Evolutionary conservation across 306 rosid species (phyloP).

Genomic region (Vigna reflexopilosa): DNA sequence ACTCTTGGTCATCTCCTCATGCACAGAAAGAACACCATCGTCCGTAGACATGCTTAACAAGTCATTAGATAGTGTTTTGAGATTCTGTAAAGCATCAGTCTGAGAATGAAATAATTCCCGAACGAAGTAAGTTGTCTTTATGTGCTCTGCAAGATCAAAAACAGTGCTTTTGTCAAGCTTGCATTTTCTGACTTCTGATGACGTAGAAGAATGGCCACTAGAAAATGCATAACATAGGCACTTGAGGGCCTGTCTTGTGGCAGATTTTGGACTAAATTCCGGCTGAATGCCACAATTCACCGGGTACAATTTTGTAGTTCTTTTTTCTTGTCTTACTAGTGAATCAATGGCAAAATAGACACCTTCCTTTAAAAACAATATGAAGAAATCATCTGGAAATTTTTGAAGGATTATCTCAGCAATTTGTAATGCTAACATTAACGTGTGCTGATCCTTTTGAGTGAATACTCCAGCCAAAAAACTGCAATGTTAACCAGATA

Average conservation of each 20-base stretch:
- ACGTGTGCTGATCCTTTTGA: slow-evolving; percentile 90
- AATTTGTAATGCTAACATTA: slow-evolving; percentile 75
- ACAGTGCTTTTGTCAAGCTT: slow-evolving; percentile 81
- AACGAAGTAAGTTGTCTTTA: slow-evolving; percentile 66
- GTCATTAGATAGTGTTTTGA: slow-evolving; percentile 67
- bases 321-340: slow-evolving; percentile 69
- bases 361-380: slow-evolving; percentile 90
- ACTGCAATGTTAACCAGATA: slow-evolving; percentile 59
- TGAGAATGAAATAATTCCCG: slow-evolving; percentile 69
- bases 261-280: slow-evolving; percentile 62
- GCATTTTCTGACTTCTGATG: slow-evolving; percentile 69
- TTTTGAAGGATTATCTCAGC: slow-evolving; percentile 83
- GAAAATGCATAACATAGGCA: slow-evolving; percentile 89
- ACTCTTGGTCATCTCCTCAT: slow-evolving; percentile 61
- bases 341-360: slow-evolving; percentile 85
- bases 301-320: slow-evolving; percentile 67
- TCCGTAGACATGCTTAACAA: slow-evolving; percentile 49
- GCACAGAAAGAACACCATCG: slow-evolving; percentile 51
- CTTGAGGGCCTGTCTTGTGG: slow-evolving; percentile 58
- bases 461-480: slow-evolving; percentile 92
- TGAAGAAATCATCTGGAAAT: slow-evolving; percentile 68
- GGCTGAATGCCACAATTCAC: slow-evolving; percentile 57
- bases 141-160: slow-evolving; percentile 70
- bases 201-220: slow-evolving; percentile 52
- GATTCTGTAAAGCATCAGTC: slow-evolving; percentile 84